Percentiles rank a stretch among this genome's conserved stretches.
phyloP scores from a whole-genome alignment of 108 stramenopile genomes.

The Parietichytrium sp. region DNA sequence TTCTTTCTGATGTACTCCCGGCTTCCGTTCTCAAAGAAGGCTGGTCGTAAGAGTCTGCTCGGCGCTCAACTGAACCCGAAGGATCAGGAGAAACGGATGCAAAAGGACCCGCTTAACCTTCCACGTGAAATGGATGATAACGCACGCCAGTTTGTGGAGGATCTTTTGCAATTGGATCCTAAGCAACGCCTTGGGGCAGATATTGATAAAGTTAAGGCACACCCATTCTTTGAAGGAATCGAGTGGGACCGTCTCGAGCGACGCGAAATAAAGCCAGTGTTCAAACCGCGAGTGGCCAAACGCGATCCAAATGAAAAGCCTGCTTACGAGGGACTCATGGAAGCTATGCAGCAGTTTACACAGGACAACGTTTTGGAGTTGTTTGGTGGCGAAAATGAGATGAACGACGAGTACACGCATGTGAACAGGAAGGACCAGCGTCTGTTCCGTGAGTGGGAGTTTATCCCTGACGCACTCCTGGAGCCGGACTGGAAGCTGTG shows the following conservation, averaged over 20 bases:
- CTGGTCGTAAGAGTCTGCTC: background rate
- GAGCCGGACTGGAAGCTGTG: conserved; percentile 12
- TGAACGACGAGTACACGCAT: conserved; percentile 9
- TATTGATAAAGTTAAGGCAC: background rate
- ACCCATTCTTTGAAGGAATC: conserved; percentile 40
- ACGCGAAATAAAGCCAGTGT: background rate
- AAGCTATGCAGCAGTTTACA: conserved; percentile 10
- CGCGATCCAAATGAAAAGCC: background rate
- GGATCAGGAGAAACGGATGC: background rate
- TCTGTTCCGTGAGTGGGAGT: conserved; percentile 33
- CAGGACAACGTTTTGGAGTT: conserved; percentile 31
- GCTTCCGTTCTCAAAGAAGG: background rate
- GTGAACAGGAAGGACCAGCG: background rate
- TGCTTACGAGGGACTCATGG: background rate
- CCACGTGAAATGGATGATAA: background rate
- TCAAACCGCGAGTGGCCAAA: background rate
- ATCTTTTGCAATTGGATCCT: background rate
- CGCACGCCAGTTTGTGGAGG: background rate
- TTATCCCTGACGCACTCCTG: conserved; percentile 1
- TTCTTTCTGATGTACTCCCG: conserved; percentile 35
- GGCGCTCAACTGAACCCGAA: background rate
- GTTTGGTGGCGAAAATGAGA: conserved; percentile 32
- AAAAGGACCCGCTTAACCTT: background rate
- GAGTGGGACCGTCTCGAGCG: conserved; percentile 36
- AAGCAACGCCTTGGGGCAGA: background rate